Evolutionary conservation across 2,329 filamentous ascomycete genomes (phyloP), one percentile per base, ranked within the genome.

Genomic region (Fusarium nodosum): DNA sequence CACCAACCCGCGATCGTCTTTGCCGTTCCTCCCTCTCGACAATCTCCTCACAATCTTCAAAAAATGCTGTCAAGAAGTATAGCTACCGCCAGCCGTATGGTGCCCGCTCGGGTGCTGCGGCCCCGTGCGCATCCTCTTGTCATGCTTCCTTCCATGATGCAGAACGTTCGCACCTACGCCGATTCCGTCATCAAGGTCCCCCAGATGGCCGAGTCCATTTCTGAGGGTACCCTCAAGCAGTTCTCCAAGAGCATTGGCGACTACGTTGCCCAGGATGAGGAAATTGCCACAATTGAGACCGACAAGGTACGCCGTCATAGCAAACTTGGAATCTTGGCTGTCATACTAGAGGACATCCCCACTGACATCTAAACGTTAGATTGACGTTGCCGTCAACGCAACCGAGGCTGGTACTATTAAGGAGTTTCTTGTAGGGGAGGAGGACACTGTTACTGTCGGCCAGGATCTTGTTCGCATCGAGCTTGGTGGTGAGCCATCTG

Each of bases 171-270:
- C 72, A 85, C 75, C 71, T 90, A 90, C 77, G 94, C 94, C 79
- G 93, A 97, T 77, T 91, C 88, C 73, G 83, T 95, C 69, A 90
- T 99, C 80, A 95, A 98, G 83, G 96, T 98, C 72, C 96, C 96
- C 34, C 89, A 96, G 79, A 98, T 99, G 96, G 96, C 96, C 69
- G 96, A 99, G 82, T 98, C 96, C 51, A 98, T 99, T 80, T 97
- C 93, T 45, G 96, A 99, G 82, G 96, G 96, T 66, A 99, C 96
- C 24, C 81, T 99, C 77, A 97, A 97, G 84, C 94, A 97, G 79
- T 98, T 94, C 85, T 91, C 89, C 76, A 98, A 98, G 80, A 80
- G 95, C 82, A 85, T 97, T 74, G 96, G 96, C 76, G 96, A 99
- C 79, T 94, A 90, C 75, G 94, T 99, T 54, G 94, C 97, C 84